A percentile compares a stretch with the other conserved stretches of the same genome.
These are phyloP conservation scores for Diaporthe longicolla DNA, from an alignment of 2,329 filamentous ascomycete species.

Conservation along the genomic window DNA sequence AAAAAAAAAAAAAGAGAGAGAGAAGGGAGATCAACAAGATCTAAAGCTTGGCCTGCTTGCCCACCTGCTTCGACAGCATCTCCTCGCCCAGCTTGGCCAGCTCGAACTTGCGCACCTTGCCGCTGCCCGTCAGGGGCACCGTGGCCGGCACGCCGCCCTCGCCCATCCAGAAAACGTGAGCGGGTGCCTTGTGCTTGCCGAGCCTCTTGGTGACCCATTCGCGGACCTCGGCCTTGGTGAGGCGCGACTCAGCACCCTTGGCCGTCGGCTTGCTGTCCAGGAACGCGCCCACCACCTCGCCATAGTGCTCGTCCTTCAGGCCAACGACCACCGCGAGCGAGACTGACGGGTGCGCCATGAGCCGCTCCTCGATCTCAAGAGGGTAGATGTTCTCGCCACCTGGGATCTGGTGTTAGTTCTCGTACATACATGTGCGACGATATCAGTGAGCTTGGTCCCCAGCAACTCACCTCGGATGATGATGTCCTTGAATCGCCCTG, in stretches of 20 bases:
- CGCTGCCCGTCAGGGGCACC: constrained; percentile 78
- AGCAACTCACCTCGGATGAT: constrained; percentile 74
- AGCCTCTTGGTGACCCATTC: constrained; percentile 74
- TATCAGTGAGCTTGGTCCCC: not conserved
- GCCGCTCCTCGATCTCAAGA: constrained; percentile 80
- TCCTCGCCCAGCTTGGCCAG: constrained; percentile 70
- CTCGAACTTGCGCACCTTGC: constrained; percentile 79
- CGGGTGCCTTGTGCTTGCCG: constrained; percentile 77
- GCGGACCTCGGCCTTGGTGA: constrained; percentile 68
- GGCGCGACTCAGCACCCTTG: constrained; percentile 52
- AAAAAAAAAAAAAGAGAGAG: too few relatives aligned
- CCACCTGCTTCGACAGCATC: constrained; percentile 63
- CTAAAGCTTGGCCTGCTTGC: constrained; percentile 62
- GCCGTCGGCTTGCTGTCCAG: constrained; percentile 56
- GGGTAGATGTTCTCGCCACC: constrained; percentile 82
- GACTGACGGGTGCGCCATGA: constrained; percentile 75
- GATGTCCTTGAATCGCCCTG: constrained; percentile 83
- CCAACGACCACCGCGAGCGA: constrained; percentile 78
- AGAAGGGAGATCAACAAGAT: not conserved
- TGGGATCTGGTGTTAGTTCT: constrained; percentile 44
- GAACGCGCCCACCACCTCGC: constrained; percentile 80
- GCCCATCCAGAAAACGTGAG: constrained; percentile 83
- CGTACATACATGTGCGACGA: not conserved
- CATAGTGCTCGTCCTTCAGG: constrained; percentile 78
- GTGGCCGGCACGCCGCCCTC: constrained; percentile 67